Evolutionary conservation across 257 asterid species (phyloP).

Genomic region (Echium plantagineum): DNA sequence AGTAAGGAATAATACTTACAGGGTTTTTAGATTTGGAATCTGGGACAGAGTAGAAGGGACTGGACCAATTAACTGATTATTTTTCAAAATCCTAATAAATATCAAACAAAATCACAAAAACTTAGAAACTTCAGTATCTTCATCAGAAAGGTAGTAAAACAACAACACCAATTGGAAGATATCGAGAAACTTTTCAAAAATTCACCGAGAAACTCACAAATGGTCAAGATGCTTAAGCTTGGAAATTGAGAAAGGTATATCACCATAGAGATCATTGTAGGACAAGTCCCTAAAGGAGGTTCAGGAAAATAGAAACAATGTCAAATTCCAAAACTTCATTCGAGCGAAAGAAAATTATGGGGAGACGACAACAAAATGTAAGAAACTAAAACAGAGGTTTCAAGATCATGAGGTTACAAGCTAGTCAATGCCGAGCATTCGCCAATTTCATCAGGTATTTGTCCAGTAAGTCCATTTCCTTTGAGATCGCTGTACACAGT

Average conservation of each 20-base stretch:
- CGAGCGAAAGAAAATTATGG: too few relatives aligned
- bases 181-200: background rate
- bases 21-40: constrained; percentile 77
- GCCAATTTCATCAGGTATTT: constrained; percentile 97
- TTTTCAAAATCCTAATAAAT: constrained; percentile 50
- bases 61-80: constrained; percentile 79
- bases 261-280: constrained; percentile 78
- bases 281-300: constrained; percentile 60
- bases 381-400: background rate
- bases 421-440: constrained; percentile 66
- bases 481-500: constrained; percentile 45
- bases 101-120: background rate
- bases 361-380: background rate
- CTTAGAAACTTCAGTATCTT: background rate
- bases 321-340: background rate
- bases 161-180: background rate
- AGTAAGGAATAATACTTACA: constrained; percentile 39
- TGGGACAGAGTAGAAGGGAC: constrained; percentile 95
- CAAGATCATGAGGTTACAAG: constrained; percentile 35
- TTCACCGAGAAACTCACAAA: constrained; percentile 31
- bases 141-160: background rate
- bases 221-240: constrained; percentile 81
- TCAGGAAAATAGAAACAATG: background rate
- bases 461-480: constrained; percentile 75
- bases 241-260: constrained; percentile 87